Base-by-base conservation (phyloP, 225 moss, liverwort and hornwort genomes). In the Takakia lepidozioides region DNA sequence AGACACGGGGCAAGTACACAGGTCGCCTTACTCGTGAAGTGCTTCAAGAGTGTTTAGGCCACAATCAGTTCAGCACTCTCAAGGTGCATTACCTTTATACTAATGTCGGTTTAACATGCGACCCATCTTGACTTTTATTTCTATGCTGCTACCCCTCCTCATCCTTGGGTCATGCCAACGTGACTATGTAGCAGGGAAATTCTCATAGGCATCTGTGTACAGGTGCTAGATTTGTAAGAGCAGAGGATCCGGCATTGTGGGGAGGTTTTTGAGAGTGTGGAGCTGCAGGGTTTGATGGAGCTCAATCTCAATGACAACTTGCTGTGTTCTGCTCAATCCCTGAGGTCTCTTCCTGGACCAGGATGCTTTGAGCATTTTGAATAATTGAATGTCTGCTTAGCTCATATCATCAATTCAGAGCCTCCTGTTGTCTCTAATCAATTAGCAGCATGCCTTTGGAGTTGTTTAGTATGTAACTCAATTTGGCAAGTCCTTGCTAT, bases 261-360 rank as follows among this genome's bases (percentile, higher is more conserved):
- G 49, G 74, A 98, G 21, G 82, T 87, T 29, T 98, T 98, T 63
- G 82, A 90, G 45, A 77, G 62, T 30, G 9, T 43, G 15, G 71
- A 85, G 22, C 59, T 87, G 43, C 65, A 51, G 38, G 66, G 80
- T n/a, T 63, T 98, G 25, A 82, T 55, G 55, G 90, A 98, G 56
- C 82, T 98, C 55, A 98, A 90, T 68, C 82, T 98, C 34, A 98
- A 85, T 34, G 75, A 87, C 53, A 98, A 98, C 51, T 59, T 87
- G 65, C 48, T 98, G 20, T 76, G 82, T n/a, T 87, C 80, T 59
- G 67, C 87, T 50, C 65, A 80, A 51, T 55, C 80, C 34, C 75
- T 98, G 20, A 73, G 84, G 95, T 98, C 72, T 45, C 21, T 13
- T 4, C 44, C 5, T 8, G n/a, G 18, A n/a, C n/a, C n/a, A n/a